Evolutionary conservation across 140 eudicot genomes (phyloP), one percentile per base, ranked within the genome.

Genomic region (Anethum foeniculum): DNA sequence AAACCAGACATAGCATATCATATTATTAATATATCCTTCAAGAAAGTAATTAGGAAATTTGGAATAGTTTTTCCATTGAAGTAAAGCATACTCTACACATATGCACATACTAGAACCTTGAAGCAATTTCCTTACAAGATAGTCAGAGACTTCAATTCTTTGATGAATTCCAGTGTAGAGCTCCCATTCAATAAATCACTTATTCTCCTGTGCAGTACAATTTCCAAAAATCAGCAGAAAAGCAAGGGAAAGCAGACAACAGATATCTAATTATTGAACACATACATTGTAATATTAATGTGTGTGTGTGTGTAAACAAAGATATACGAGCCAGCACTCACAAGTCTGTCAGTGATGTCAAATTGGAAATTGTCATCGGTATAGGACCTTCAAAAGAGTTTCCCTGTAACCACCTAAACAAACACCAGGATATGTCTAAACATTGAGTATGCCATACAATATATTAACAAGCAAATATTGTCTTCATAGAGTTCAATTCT

Each of bases 341-440:
- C 98, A 94, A 82, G 8, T 84, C 88, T 52, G 49, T 78, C 90
- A 88, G 85, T 32, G 85, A 65, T 56, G 87, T 87, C 78, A 93
- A 82, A 41, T 34, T 85, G 82, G 96, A 86, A 82, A 93, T 81
- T 30, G 95, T 49, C 46, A 81, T 38, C 75, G 98, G 98, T 83
- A 93, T 91, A 43, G 90, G 84, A 85, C 98, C 98, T 80, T 79
- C 83, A 82, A 93, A 89, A 58, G 98, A 81, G 83, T 91, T 93
- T 62, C 97, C 96, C 77, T 92, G 89, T 60, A 93, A 78, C 89
- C 90, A 84, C 90, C 98, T 91, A 84, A 49, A 81, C 1, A 69
- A 80, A 52, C 65, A 82, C 60, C 71, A 71, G 18, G 38, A 30
- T 19, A 80, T 15, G 52, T 60, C 41, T 67, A 27, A 30, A 32